Evolutionary conservation across 2,329 filamentous ascomycete genomes (phyloP), one percentile per base, ranked within the genome.

Genomic region (Aspergillus intermedius): DNA sequence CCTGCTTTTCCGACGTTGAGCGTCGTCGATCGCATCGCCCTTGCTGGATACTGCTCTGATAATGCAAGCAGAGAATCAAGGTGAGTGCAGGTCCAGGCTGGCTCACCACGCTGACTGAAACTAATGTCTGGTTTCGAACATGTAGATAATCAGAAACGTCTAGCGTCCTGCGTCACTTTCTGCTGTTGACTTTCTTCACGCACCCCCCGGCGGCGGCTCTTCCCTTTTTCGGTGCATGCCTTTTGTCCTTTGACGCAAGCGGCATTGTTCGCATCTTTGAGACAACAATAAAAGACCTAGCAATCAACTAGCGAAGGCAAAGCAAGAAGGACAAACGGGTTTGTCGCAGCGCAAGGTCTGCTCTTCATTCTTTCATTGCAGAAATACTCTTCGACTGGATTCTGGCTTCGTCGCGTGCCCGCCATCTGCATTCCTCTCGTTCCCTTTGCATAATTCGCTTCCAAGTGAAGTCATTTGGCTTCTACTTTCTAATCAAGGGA

Each of bases 371-470:
- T 40, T 32, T 44, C 12, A 28, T 19, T 43, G 37, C 37, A 40
- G 17, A 15, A 17, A 8, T 35, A 35, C 34, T 17, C 8, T 10
- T 41, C 19, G 8, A 41, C 39, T 12, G 25, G 8, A 41, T 23
- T 13, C 15, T 19, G 17, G 15, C 19, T 22, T 41, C 21, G 12
- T 42, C 25, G 8, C 15, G 22, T 28, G 25, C 7, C 25, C 25
- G 25, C 10, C 25, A 30, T 43, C 53, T 49, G 43, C 58, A 60
- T 60, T 60, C 58, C 51, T 50, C 17, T 42, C 44, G 55, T 60
- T 58, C 46, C 58, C 55, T 52, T 42, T 30, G 25, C 25, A 30
- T 30, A 12, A 12, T 12, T 30, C 25, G 25, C 25, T 12, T 30
- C 3, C 25, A 30, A 12, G 25, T 30, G 25, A 30, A 30, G 25